Percentiles rank a stretch among this genome's conserved stretches.
Conservation (phyloP, 148 eudicot species). For the Dysphania ambrosioides region DNA sequence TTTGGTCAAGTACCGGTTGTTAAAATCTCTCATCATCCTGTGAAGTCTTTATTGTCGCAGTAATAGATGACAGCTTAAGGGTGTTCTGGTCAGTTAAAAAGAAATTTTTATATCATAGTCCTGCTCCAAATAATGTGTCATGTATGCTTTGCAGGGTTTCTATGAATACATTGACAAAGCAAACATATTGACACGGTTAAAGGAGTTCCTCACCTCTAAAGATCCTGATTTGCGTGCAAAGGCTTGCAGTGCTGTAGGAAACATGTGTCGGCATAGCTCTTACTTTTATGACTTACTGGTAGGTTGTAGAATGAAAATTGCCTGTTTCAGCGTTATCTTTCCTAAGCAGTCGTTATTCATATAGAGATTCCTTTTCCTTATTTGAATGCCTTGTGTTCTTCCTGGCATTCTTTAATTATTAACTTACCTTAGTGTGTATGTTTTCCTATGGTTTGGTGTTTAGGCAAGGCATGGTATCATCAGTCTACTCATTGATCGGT, state of each 20-base stretch:
- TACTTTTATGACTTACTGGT: constrained; percentile 65
- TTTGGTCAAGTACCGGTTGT: background rate
- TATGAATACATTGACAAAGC: constrained; percentile 70
- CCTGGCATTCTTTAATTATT: background rate
- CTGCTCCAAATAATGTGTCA: background rate
- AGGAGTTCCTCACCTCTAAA: constrained; percentile 63
- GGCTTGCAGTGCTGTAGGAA: constrained; percentile 83
- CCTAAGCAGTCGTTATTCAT: background rate
- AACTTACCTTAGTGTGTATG: background rate
- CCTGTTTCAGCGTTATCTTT: background rate
- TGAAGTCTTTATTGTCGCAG: background rate
- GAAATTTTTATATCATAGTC: background rate
- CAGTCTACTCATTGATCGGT: constrained; percentile 70
- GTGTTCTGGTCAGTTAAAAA: background rate
- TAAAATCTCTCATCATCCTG: background rate
- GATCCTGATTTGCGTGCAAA: constrained; percentile 78
- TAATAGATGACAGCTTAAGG: background rate
- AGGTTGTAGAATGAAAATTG: background rate
- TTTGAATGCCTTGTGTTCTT: background rate
- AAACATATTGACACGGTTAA: constrained; percentile 55
- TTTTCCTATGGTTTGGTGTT: constrained; percentile 13
- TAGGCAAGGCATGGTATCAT: constrained; percentile 70
- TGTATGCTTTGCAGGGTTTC: constrained; percentile 54
- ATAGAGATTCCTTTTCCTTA: background rate
- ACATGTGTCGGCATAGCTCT: constrained; percentile 92